Percentiles rank a stretch among this genome's conserved stretches.
phyloP scores from a whole-genome alignment of 2,329 filamentous ascomycete species.

The Fusarium buharicum region DNA sequence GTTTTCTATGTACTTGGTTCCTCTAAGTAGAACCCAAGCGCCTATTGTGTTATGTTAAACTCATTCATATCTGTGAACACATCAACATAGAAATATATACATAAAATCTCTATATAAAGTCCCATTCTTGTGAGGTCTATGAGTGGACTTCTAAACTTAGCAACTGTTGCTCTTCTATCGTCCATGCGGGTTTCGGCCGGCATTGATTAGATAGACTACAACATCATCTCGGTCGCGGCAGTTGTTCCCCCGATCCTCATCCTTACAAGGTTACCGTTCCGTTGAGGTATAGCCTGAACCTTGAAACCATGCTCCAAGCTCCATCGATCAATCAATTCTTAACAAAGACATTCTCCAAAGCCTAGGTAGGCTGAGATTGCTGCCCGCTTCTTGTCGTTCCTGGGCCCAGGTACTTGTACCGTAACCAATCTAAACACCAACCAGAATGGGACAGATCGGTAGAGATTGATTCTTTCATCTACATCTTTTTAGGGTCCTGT shows the following conservation, averaged over 20 bases:
- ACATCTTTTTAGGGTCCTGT: neutral
- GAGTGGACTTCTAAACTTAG: neutral
- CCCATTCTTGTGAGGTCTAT: no score
- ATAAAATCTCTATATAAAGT: no score
- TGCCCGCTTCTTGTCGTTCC: neutral
- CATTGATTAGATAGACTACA: no score
- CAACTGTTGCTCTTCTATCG: neutral
- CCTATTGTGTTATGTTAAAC: no score
- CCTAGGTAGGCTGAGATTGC: neutral
- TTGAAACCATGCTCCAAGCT: conserved; percentile 14
- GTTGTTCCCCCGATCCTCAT: neutral
- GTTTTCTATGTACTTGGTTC: no score
- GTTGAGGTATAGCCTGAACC: conserved; percentile 8
- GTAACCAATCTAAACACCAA: conserved; percentile 6
- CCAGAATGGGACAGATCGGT: neutral
- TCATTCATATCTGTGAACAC: no score
- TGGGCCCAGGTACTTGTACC: neutral
- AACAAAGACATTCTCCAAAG: conserved; percentile 11
- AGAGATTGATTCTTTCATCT: conserved; percentile 1
- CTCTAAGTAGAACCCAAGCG: no score
- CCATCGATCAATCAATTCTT: conserved; percentile 18
- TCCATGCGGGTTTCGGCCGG: no score
- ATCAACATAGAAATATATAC: no score
- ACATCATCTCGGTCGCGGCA: conserved; percentile 1
- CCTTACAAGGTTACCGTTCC: neutral